Evolutionary conservation across 257 asterid genomes (phyloP).

Genomic region (Asclepias syriaca): DNA sequence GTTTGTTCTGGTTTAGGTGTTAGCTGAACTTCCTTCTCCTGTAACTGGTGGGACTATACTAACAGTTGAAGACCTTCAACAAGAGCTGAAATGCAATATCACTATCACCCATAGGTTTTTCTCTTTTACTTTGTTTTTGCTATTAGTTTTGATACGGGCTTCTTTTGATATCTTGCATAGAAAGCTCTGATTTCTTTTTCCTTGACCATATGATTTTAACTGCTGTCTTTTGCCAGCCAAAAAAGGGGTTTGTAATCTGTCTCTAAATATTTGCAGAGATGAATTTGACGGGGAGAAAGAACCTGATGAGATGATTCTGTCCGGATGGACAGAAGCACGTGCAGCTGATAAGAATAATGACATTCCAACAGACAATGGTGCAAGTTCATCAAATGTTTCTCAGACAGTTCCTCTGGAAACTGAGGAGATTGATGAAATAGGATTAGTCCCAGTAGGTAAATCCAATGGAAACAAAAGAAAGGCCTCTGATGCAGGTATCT

Average conservation of each 20-base stretch:
- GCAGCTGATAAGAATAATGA: slow-evolving; percentile 42
- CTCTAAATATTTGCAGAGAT: slow-evolving; percentile 46
- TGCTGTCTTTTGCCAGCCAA: not conserved
- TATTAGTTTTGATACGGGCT: not conserved
- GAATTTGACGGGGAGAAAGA: slow-evolving; percentile 92
- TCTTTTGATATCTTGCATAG: not conserved
- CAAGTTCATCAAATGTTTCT: slow-evolving; percentile 57
- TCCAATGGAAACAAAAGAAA: slow-evolving; percentile 63
- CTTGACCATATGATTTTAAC: too few species aligned
- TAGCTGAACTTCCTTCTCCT: slow-evolving; percentile 82
- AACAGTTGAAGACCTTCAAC: slow-evolving; percentile 93
- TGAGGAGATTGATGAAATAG: slow-evolving; percentile 56
- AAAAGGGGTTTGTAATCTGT: not conserved
- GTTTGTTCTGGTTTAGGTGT: slow-evolving; percentile 46
- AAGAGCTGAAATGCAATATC: slow-evolving; percentile 83
- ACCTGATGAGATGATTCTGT: slow-evolving; percentile 84
- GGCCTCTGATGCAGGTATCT: slow-evolving; percentile 28
- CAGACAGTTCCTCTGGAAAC: slow-evolving; percentile 26
- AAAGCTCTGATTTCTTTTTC: too few species aligned
- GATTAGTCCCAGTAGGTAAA: slow-evolving; percentile 31
- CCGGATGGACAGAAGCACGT: slow-evolving; percentile 72
- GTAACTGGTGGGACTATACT: slow-evolving; percentile 77
- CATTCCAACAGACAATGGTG: slow-evolving; percentile 43
- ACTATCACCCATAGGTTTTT: slow-evolving; percentile 76
- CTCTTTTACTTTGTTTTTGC: slow-evolving; percentile 9